Evolutionary conservation across 495 filamentous ascomycete genomes (phyloP).

Genomic region (Podospora sp.): DNA sequence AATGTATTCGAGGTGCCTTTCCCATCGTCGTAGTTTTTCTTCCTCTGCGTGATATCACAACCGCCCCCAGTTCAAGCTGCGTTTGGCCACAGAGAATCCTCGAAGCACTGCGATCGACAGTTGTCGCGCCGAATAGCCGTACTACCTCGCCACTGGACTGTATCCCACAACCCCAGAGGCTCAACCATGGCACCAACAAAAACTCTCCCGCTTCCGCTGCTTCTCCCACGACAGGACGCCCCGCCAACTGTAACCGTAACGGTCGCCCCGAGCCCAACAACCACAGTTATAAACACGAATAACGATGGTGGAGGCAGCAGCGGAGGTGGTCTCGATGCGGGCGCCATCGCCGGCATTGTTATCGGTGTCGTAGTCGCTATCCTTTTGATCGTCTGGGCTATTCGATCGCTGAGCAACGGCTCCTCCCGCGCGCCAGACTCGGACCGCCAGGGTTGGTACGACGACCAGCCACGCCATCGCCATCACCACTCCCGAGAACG

Average conservation of each 20-base stretch:
- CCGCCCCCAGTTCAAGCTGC: too few relatives aligned
- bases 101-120: neutral
- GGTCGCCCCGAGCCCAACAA: slow-evolving; percentile 12
- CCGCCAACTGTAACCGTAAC: slow-evolving; percentile 24
- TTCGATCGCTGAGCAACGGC: slow-evolving; percentile 11
- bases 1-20: neutral
- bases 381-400: slow-evolving; percentile 31
- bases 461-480: slow-evolving; percentile 22
- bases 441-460: slow-evolving; percentile 33
- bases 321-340: slow-evolving; percentile 23
- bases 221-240: slow-evolving; percentile 19
- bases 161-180: neutral
- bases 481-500: slow-evolving; percentile 13
- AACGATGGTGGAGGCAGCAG: neutral
- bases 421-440: slow-evolving; percentile 10
- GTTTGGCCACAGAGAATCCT: neutral
- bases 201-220: slow-evolving; percentile 21
- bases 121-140: neutral
- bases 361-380: slow-evolving; percentile 34
- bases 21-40: neutral
- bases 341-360: slow-evolving; percentile 36
- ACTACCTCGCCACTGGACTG: neutral
- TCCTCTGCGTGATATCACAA: neutral
- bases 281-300: neutral
- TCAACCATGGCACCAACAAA: slow-evolving; percentile 30